Conservation (phyloP, 495 filamentous ascomycete genomes). For the Penicillium herquei region DNA sequence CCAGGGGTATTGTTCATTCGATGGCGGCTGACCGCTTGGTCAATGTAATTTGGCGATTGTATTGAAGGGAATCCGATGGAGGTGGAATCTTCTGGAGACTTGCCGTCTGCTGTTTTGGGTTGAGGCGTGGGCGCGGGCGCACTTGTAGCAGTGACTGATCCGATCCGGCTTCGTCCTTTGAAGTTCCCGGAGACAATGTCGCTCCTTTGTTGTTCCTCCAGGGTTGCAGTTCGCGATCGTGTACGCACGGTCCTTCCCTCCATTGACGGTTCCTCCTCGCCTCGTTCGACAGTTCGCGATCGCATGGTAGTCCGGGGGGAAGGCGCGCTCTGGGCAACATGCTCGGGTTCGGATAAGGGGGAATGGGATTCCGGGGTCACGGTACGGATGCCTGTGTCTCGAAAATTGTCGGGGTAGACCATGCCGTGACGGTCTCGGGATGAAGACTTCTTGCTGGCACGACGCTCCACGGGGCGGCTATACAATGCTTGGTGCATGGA, state of each 20-base stretch:
- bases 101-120: constrained; percentile 22
- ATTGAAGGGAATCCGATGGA: constrained; percentile 56
- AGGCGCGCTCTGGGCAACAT: constrained; percentile 34
- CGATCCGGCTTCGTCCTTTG: constrained; percentile 41
- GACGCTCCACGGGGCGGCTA: constrained; percentile 47
- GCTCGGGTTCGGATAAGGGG: constrained; percentile 40
- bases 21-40: constrained; percentile 36
- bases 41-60: constrained; percentile 39
- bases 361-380: constrained; percentile 50
- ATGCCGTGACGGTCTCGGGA: constrained; percentile 53
- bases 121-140: constrained; percentile 20
- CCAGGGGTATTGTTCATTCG: constrained; percentile 44
- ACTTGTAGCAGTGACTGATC: constrained; percentile 42
- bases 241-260: constrained; percentile 40
- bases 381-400: constrained; percentile 45
- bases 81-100: constrained; percentile 21
- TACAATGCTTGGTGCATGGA: constrained; percentile 43
- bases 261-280: constrained; percentile 33
- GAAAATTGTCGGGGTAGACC: constrained; percentile 53
- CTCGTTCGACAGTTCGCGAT: constrained; percentile 32
- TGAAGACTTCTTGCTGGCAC: constrained; percentile 53
- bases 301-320: constrained; percentile 43
- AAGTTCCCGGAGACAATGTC: constrained; percentile 40
- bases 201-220: constrained; percentile 44
- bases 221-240: constrained; percentile 49